Evolutionary conservation across 176 grass and related monocot species (phyloP), one percentile per base, ranked within the genome.

Genomic region (Cenchrus americanus): DNA sequence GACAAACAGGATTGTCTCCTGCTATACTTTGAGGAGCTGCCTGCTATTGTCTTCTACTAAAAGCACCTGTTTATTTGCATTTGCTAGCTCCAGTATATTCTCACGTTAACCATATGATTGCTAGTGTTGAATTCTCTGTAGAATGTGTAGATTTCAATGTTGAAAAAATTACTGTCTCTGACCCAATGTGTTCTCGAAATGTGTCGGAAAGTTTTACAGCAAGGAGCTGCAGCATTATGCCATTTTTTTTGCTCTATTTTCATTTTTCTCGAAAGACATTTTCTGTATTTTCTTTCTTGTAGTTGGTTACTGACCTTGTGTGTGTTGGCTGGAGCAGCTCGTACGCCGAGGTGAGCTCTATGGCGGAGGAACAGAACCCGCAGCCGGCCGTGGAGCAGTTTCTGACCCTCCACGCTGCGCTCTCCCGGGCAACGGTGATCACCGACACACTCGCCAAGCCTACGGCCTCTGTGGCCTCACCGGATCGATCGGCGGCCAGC

Each of bases 371-470:
- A 51, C 91, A 96, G 60, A 91, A 95, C 53, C 96, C 96, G 1
- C 93, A 91, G 83, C 74, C 85, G 41, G 76, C 93, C 32, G 93
- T 96, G 10, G 93, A 99, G 84, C 85, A 89, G 71, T 99, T 99
- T 76, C 85, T 99, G 30, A 63, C 89, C 76, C 87, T 99, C 41
- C 89, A 96, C 47, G 85, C 80, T 5, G 67, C 86, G 26, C 89
- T 96, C 17, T 86, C 87, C 42, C 93, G 83, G 5, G 85, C 93
- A 60, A 85, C 83, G 13, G 73, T 74, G 71, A 89, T 96, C 80
- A 87, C 93, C 2, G 91, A 95, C 30, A 88, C 87, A 42, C 78
- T 92, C 80, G 24, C 78, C 42, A 87, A 88, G 50, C 62, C 69
- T 14, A 40, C 85, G 7, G 15, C 78, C 13, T 55, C 59, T 2